Base-by-base conservation (phyloP, 305 asterid genomes). In the Fraxinus angustifolia region DNA sequence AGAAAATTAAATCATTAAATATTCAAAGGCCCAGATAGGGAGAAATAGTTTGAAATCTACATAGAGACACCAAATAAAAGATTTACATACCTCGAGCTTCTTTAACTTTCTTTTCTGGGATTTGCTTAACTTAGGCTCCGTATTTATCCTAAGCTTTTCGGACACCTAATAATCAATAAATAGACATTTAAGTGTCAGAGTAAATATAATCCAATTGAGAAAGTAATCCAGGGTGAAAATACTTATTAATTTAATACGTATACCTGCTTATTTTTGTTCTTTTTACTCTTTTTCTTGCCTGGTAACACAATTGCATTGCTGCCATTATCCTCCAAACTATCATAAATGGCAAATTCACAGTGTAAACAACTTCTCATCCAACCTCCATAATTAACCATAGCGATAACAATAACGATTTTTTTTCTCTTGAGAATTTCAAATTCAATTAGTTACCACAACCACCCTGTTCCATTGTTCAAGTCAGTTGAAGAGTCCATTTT, bases 71-170 rank as follows among this genome's bases (percentile, higher is more conserved):
- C 73, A 80, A 7, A 16, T 12, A 16, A 75, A 62, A 67, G 34
- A 84, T 17, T 30, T 73, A 83, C 86, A 45, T 65, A 93, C 97
- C 97, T 92, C 93, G 48, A 95, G 78, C 86, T 87, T 95, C 93
- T 87, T 91, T 76, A 95, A 76, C 88, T 90, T 95, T 84, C 96
- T 88, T 85, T 92, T 88, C 90, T 91, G 97, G 19, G 98, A 92
- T 74, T 91, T 92, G 78, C 95, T 90, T 30, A 92, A 84, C 84
- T 85, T 91, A 17, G 91, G 86, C 53, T 87, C 85, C n/a, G 73
- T 77, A 28, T 53, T 84, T 1, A 60, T 48, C 82, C 82, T 88
- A 71, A 84, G 83, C 83, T 86, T 76, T 38, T 42, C 68, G 0
- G 81, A n/a, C 35, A 80, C 88, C 95, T 87, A 79, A 78, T 7